These are phyloP conservation scores for Suhomyces pyralidae DNA, from an alignment of 805 yeast genomes.

Conservation along the genomic window DNA sequence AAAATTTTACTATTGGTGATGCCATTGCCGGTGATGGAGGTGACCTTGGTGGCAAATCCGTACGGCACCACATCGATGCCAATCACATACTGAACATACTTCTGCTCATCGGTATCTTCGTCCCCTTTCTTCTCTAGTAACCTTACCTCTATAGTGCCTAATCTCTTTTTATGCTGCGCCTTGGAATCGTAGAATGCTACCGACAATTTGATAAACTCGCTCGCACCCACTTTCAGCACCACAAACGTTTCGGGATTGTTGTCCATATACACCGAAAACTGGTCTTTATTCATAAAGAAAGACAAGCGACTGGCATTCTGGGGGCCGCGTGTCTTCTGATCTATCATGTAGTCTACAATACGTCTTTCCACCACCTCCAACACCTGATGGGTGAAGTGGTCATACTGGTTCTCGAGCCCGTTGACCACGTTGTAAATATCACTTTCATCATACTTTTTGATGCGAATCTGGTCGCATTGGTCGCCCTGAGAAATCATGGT, in stretches of 20 bases:
- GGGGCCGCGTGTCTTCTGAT: neutral
- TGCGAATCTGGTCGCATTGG: constrained; percentile 12
- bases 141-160: constrained; percentile 33
- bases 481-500: constrained; percentile 7
- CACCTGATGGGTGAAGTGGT: constrained; percentile 30
- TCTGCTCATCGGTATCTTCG: neutral
- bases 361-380: constrained; percentile 21
- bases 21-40: neutral
- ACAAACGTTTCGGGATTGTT: constrained; percentile 25
- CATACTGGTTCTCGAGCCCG: constrained; percentile 39
- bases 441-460: constrained; percentile 33
- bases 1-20: neutral
- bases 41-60: constrained; percentile 12
- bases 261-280: constrained; percentile 26
- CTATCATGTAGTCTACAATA: constrained; percentile 26
- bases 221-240: constrained; percentile 17
- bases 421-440: constrained; percentile 25
- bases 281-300: constrained; percentile 31
- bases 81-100: constrained; percentile 15
- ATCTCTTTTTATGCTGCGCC: constrained; percentile 18
- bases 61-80: constrained; percentile 14
- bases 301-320: neutral
- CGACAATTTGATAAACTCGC: constrained; percentile 32
- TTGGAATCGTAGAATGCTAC: constrained; percentile 27
- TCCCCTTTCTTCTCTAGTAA: constrained; percentile 19